Percentiles rank a stretch among this genome's conserved stretches.
Conservation (phyloP, 305 asterid species). For the Fraxinus paxiana region DNA sequence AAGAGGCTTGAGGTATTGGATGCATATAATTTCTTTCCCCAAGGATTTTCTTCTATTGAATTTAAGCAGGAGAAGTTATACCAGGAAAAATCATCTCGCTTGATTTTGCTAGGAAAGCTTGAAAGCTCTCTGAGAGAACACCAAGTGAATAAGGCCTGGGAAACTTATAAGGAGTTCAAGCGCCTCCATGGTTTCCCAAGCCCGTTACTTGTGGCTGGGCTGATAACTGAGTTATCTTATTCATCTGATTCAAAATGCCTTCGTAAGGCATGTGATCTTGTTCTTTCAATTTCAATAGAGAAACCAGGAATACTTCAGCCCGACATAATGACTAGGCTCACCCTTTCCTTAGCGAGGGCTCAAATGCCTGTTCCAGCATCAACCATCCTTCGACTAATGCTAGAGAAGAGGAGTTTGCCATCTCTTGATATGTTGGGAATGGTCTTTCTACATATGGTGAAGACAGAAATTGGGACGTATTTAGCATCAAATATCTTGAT, state of each 20-base stretch:
- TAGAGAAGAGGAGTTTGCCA: slow-evolving; percentile 49
- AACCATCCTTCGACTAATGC: slow-evolving; percentile 52
- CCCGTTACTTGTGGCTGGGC: slow-evolving; percentile 34
- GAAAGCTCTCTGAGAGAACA: slow-evolving; percentile 59
- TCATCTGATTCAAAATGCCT: slow-evolving; percentile 55
- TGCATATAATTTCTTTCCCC: not conserved
- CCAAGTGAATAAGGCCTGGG: slow-evolving; percentile 67
- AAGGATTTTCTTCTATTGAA: slow-evolving; percentile 28
- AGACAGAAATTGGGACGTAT: slow-evolving; percentile 51
- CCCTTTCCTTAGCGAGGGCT: slow-evolving; percentile 66
- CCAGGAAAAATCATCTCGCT: slow-evolving; percentile 38
- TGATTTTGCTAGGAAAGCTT: slow-evolving; percentile 48
- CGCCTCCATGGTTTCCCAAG: slow-evolving; percentile 63
- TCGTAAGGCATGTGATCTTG: slow-evolving; percentile 54
- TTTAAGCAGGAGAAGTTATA: slow-evolving; percentile 31
- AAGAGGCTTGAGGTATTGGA: slow-evolving; percentile 18
- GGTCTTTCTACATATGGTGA: slow-evolving; percentile 68
- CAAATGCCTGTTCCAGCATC: slow-evolving; percentile 66
- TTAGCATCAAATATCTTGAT: slow-evolving; percentile 68
- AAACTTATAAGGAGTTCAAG: slow-evolving; percentile 54
- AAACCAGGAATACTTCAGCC: slow-evolving; percentile 44
- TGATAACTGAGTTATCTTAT: slow-evolving; percentile 62
- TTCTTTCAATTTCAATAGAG: slow-evolving; percentile 45
- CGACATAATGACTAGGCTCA: slow-evolving; percentile 52
- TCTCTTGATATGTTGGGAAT: slow-evolving; percentile 40